Evolutionary conservation across 257 asterid species (phyloP), one percentile per base, ranked within the genome.

Genomic region (Plantago major): DNA sequence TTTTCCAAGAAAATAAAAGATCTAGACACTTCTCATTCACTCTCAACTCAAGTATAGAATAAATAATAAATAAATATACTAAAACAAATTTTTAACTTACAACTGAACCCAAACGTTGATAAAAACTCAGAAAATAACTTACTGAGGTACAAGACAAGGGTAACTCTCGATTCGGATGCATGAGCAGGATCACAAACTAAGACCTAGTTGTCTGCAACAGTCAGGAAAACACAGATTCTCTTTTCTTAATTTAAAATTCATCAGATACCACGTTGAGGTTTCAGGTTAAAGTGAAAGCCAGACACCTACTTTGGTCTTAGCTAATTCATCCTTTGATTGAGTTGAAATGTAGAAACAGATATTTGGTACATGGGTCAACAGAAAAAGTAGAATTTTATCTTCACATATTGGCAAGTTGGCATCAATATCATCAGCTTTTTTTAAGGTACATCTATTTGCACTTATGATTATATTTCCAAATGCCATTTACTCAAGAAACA

Each of bases 391-490:
- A n/a, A n/a, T n/a, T n/a, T n/a, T n/a, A n/a, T n/a, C n/a, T n/a
- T n/a, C n/a, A n/a, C n/a, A n/a, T n/a, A n/a, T n/a, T n/a, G n/a
- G n/a, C n/a, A n/a, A n/a, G n/a, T n/a, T n/a, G n/a, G n/a, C n/a
- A n/a, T n/a, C n/a, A n/a, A n/a, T n/a, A n/a, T n/a, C n/a, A n/a
- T n/a, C n/a, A n/a, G n/a, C n/a, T n/a, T n/a, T n/a, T n/a, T n/a
- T n/a, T n/a, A n/a, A n/a, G n/a, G n/a, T n/a, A n/a, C n/a, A n/a
- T n/a, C n/a, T 45, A 22, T 40, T 70, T 55, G 37, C n/a, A 53
- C 62, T 37, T 54, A 44, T 55, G 62, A 62, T 56, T 53, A n/a
- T 15, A 37, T 28, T 58, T 42, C 62, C 12, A 14, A 16, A 46
- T n/a, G 44, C 12, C 33, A 48, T 26, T 56, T 54, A 30, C 38